phyloP scores from a whole-genome alignment of 192 early-diverging fungal genomes.

The Coemansia sp. region DNA sequence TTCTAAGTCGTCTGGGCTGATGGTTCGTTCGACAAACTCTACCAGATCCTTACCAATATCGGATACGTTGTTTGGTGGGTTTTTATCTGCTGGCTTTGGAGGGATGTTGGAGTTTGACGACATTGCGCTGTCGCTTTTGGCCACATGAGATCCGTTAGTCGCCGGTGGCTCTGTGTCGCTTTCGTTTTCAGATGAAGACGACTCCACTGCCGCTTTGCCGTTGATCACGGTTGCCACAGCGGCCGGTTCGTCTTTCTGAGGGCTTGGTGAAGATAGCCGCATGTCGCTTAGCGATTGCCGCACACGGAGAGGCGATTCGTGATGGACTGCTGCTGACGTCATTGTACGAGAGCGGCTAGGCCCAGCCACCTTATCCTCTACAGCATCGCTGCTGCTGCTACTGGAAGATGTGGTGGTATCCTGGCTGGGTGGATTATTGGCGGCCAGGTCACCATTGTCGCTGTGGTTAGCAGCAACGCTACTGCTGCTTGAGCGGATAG shows the following conservation, averaged over 20 bases:
- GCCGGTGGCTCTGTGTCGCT: not conserved
- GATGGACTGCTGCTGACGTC: slow-evolving; percentile 7
- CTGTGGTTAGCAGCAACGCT: not conserved
- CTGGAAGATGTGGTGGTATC: not conserved
- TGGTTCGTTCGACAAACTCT: slow-evolving; percentile 16
- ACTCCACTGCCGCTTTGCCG: not conserved
- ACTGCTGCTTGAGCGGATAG: not conserved
- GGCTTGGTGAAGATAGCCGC: slow-evolving; percentile 5
- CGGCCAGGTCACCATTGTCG: not conserved
- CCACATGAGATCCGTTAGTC: not conserved
- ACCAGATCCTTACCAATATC: slow-evolving; percentile 40
- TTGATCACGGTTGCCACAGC: slow-evolving; percentile 2
- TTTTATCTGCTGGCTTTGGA: not conserved
- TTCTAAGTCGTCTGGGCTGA: not conserved
- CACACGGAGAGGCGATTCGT: slow-evolving; percentile 11
- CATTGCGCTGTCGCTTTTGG: slow-evolving; percentile 6
- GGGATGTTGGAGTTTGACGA: slow-evolving; percentile 6
- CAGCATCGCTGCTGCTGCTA: not conserved
- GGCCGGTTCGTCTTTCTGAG: not conserved
- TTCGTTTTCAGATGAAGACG: no score
- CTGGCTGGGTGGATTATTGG: not conserved
- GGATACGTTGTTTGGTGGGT: not conserved
- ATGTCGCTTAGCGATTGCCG: slow-evolving; percentile 29
- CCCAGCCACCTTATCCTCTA: not conserved
- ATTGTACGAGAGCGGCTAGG: slow-evolving; percentile 5